Evolutionary conservation across 495 filamentous ascomycete genomes (phyloP), one percentile per base, ranked within the genome.

Genomic region (Lasiosphaeria miniovina): DNA sequence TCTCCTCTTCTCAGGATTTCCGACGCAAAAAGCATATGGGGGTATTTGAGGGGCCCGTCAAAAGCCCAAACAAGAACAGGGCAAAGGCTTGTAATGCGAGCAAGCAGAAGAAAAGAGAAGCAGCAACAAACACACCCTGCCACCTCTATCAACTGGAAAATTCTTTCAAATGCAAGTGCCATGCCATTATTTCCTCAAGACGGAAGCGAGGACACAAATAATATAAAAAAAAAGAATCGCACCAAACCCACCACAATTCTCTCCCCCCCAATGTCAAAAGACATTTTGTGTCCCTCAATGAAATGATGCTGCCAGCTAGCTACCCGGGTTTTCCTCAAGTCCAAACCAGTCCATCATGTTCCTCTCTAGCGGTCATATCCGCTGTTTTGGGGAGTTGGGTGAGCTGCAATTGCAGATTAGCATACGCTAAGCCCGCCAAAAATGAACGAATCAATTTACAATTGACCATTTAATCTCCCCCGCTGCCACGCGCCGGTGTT

Each of bases 371-470:
- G 4, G 36, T 31, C 5, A 51, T 24, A 58, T 73, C 54, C 71
- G 32, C 71, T 69, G 52, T 72, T 71, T 49, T 61, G 72, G 72
- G 31, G 72, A 74, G 12, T 68, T 71, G 10, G 72, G 72, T 7
- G 72, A 74, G 60, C 71, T 67, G 32, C 14, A 14, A 54, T 15
- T 62, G 33, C 12, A 43, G 17, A 61, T 70, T 61, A 72, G 61
- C 55, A 54, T 17, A 24, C 33, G 12, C 31, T 52, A 1, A 6
- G n/a, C 10, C 1, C 3, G 48, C 4, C 32, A n/a, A 35, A 52
- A 1, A 33, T 4, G 8, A 49, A 6, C 50, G 35, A 40, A 6
- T 6, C 17, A 31, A 68, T 72, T 63, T 59, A 76, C 72, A 75
- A 75, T 59, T 71, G 69, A 59, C 71, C 68, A 49, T 68, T 24